phyloP scores from a whole-genome alignment of 2,329 filamentous ascomycete species.

The Pseudogymnoascus sp. region DNA sequence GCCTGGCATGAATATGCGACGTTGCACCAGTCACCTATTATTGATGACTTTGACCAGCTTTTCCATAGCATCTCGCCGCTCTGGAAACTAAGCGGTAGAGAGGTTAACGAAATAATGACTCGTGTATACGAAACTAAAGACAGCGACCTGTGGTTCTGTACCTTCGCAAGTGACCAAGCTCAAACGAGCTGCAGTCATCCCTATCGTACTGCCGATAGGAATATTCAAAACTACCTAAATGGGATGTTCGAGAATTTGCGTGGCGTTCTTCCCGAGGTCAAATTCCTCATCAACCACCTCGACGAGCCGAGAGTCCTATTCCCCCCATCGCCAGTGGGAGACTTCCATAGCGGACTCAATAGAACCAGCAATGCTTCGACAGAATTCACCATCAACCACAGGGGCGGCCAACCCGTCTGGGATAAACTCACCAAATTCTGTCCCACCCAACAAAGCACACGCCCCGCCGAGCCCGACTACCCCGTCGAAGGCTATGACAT shows the following conservation, averaged over 20 bases:
- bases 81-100: slow-evolving; percentile 33
- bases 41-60: slow-evolving; percentile 46
- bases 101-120: slow-evolving; percentile 20
- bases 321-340: not conserved
- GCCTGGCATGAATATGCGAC: slow-evolving; percentile 41
- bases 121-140: not conserved
- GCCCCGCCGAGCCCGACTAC: not conserved
- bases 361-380: not conserved
- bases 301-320: slow-evolving; percentile 42
- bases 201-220: slow-evolving; percentile 31
- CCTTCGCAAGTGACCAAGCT: not conserved
- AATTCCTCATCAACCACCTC: slow-evolving; percentile 42
- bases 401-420: slow-evolving; percentile 31
- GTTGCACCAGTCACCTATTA: slow-evolving; percentile 38
- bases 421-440: slow-evolving; percentile 31
- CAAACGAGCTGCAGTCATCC: slow-evolving; percentile 34
- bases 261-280: slow-evolving; percentile 33
- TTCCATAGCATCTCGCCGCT: slow-evolving; percentile 38
- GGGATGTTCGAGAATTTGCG: slow-evolving; percentile 26
- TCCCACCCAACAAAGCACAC: not conserved
- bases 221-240: slow-evolving; percentile 31
- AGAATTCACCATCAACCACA: slow-evolving; percentile 23
- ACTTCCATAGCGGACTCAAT: not conserved
- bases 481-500: slow-evolving; percentile 21
- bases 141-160: not conserved